These are phyloP conservation scores for Cryptosporidium tyzzeri DNA, from an alignment of 169 alveolate species.

Conservation along the genomic window DNA sequence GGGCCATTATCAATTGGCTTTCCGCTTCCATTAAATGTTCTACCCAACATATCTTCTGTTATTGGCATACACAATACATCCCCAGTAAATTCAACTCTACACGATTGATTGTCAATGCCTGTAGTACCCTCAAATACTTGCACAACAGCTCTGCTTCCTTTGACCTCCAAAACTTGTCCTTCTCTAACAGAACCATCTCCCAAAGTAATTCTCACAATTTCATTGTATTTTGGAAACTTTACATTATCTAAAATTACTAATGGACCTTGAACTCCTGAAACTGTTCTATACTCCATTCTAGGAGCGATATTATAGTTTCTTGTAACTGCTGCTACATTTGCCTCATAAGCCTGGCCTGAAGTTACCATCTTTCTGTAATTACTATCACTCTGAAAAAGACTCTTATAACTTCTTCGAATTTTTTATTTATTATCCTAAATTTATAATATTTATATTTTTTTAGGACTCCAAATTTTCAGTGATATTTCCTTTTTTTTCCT, in stretches of 20 bases:
- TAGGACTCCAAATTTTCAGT: constrained; percentile 6
- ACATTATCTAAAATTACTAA: constrained; percentile 98
- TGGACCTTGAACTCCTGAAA: constrained; percentile 97
- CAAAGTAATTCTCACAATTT: constrained; percentile 95
- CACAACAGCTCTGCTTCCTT: constrained; percentile 97
- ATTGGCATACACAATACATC: constrained; percentile 98
- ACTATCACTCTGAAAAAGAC: background rate
- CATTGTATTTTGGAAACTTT: constrained; percentile 98
- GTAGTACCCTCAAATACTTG: constrained; percentile 99
- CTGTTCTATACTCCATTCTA: constrained; percentile 96
- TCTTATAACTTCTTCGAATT: background rate
- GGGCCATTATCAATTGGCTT: constrained; percentile 99
- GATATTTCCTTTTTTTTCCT: background rate
- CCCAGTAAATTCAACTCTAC: constrained; percentile 99
- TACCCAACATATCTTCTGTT: constrained; percentile 99
- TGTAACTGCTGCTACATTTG: constrained; percentile 91
- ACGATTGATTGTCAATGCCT: constrained; percentile 96
- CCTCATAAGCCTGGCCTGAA: constrained; percentile 83
- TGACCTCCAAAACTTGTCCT: constrained; percentile 98
- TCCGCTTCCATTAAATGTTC: constrained; percentile 99
- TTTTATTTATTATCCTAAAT: background rate
- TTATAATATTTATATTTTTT: background rate
- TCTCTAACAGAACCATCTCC: constrained; percentile 97
- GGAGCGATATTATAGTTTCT: constrained; percentile 94
- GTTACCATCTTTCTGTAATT: constrained; percentile 67